These are phyloP conservation scores for Ganoderma meredithae DNA, from an alignment of 1,284 basidiomycete genomes.

Conservation along the genomic window DNA sequence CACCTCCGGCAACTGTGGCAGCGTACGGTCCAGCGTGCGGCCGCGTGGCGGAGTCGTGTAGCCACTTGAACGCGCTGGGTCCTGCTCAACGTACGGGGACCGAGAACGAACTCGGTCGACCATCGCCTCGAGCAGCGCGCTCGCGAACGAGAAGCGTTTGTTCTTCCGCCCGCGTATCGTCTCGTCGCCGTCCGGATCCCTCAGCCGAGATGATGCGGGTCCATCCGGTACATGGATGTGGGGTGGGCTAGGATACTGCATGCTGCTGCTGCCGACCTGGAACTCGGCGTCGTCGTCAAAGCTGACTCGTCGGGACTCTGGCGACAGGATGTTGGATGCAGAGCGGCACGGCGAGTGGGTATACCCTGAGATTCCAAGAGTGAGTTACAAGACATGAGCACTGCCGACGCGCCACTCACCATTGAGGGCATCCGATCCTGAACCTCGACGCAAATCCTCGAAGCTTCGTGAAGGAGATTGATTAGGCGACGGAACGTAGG, in stretches of 20 bases:
- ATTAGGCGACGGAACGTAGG: slow-evolving; percentile 30
- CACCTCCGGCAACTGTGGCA: slow-evolving; percentile 35
- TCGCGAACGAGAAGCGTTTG: slow-evolving; percentile 48
- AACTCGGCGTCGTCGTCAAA: slow-evolving; percentile 41
- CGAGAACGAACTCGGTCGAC: slow-evolving; percentile 52
- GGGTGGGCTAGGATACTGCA: slow-evolving; percentile 26
- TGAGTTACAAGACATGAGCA: background rate
- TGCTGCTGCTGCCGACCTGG: slow-evolving; percentile 37
- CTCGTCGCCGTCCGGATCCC: slow-evolving; percentile 34
- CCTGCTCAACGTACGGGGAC: slow-evolving; percentile 41
- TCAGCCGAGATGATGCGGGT: slow-evolving; percentile 28
- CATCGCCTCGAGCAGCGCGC: slow-evolving; percentile 47
- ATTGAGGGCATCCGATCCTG: slow-evolving; percentile 32
- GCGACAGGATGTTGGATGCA: slow-evolving; percentile 34
- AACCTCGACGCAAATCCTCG: slow-evolving; percentile 33
- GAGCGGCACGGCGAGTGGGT: slow-evolving; percentile 29
- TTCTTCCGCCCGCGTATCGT: slow-evolving; percentile 43
- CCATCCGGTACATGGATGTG: slow-evolving; percentile 17
- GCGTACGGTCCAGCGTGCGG: slow-evolving; percentile 28
- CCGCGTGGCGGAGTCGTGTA: slow-evolving; percentile 39
- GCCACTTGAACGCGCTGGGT: slow-evolving; percentile 19
- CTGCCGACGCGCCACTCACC: slow-evolving; percentile 25
- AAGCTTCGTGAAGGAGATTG: slow-evolving; percentile 34
- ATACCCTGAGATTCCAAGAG: background rate
- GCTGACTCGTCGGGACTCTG: slow-evolving; percentile 41